Evolutionary conservation across 352 stramenopile species (phyloP).

Genomic region (Phytophthora capsici): DNA sequence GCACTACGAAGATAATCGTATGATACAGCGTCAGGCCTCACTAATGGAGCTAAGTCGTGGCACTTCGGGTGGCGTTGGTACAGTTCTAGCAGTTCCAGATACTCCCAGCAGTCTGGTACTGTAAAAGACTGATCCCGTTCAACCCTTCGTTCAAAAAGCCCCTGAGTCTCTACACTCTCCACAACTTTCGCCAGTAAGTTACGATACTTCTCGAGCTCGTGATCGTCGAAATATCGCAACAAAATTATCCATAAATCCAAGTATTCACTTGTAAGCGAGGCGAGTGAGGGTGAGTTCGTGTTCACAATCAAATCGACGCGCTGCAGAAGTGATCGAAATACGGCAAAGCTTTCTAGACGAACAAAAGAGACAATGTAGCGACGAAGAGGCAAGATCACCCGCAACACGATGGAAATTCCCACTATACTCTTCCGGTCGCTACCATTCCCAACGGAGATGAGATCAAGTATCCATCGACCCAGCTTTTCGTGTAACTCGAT

Average conservation of each 20-base stretch:
- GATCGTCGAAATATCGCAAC: slow-evolving; percentile 55
- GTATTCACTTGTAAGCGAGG: slow-evolving; percentile 37
- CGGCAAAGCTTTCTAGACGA: slow-evolving; percentile 46
- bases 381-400: slow-evolving; percentile 60
- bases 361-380: slow-evolving; percentile 42
- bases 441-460: slow-evolving; percentile 47
- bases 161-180: slow-evolving; percentile 44
- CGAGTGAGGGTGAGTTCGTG: slow-evolving; percentile 38
- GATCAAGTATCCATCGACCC: slow-evolving; percentile 45
- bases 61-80: slow-evolving; percentile 30
- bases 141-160: slow-evolving; percentile 24
- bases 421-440: slow-evolving; percentile 38
- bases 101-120: slow-evolving; percentile 41
- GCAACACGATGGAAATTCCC: slow-evolving; percentile 41
- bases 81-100: slow-evolving; percentile 40
- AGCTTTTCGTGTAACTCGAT: slow-evolving; percentile 41
- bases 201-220: slow-evolving; percentile 54
- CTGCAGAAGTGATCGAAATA: slow-evolving; percentile 53
- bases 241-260: slow-evolving; percentile 55
- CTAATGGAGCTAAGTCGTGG: slow-evolving; percentile 30
- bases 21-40: slow-evolving; percentile 23
- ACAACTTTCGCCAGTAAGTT: slow-evolving; percentile 47
- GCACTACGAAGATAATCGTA: slow-evolving; percentile 31
- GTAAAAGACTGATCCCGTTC: slow-evolving; percentile 27
- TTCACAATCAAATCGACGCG: slow-evolving; percentile 56